Evolutionary conservation across 305 asterid genomes (phyloP).

Genomic region (Solanum hybrid): DNA sequence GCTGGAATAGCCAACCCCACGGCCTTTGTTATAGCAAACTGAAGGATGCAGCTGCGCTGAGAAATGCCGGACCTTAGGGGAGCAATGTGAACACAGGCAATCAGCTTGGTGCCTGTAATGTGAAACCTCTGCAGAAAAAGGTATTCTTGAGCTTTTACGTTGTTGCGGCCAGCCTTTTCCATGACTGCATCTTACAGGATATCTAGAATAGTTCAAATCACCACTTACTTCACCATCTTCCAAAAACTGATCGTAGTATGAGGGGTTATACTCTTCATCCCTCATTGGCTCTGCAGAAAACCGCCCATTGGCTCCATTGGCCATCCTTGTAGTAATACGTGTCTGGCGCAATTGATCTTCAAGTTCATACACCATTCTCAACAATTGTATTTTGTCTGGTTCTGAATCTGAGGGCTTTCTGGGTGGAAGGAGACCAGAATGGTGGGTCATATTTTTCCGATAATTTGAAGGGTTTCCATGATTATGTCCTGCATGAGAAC

Average conservation of each 20-base stretch:
- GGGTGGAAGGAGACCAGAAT: slow-evolving; percentile 25
- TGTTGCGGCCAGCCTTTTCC: slow-evolving; percentile 19
- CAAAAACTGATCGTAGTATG: slow-evolving; percentile 20
- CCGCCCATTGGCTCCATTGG: slow-evolving; percentile 14
- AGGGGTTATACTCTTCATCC: slow-evolving; percentile 19
- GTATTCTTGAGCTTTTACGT: slow-evolving; percentile 27
- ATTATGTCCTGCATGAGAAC: slow-evolving; percentile 24
- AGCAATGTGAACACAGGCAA: slow-evolving; percentile 45
- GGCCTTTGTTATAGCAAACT: slow-evolving; percentile 15
- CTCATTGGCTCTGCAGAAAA: slow-evolving; percentile 11
- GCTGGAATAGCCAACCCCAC: slow-evolving; percentile 7
- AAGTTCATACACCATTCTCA: slow-evolving; percentile 63
- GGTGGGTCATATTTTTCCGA: slow-evolving; percentile 21
- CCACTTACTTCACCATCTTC: slow-evolving; percentile 25
- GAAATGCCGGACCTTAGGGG: slow-evolving; percentile 36
- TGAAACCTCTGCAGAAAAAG: slow-evolving; percentile 54
- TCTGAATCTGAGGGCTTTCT: slow-evolving; percentile 30
- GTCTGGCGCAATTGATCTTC: slow-evolving; percentile 56
- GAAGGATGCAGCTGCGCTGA: slow-evolving; percentile 42
- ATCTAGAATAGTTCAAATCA: slow-evolving; percentile 18
- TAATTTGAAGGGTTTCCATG: slow-evolving; percentile 17
- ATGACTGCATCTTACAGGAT: slow-evolving; percentile 14
- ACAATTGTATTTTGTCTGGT: slow-evolving; percentile 47
- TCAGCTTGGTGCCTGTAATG: slow-evolving; percentile 32
- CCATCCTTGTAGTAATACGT: slow-evolving; percentile 20